Conservation (phyloP, 2,329 filamentous ascomycete species). For the Teratosphaeriaceae sp. region DNA sequence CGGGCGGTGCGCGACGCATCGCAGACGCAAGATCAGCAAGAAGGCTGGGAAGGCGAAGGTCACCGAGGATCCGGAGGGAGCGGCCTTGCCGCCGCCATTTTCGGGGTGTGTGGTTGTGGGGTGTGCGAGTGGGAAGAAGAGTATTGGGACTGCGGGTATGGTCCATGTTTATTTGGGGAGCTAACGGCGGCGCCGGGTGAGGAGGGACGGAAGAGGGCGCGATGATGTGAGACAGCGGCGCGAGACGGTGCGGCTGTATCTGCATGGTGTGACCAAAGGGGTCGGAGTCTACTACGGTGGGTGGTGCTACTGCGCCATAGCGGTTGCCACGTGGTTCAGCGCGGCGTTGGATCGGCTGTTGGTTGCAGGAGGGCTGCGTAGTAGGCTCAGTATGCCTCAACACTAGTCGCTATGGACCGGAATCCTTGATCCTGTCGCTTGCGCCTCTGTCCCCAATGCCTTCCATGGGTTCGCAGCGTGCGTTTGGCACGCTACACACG, state of each 20-base stretch:
- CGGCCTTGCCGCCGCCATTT: constrained; percentile 30
- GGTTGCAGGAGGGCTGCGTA: neutral
- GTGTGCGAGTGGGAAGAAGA: constrained; percentile 35
- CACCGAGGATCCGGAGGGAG: constrained; percentile 5
- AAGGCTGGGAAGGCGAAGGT: constrained; percentile 33
- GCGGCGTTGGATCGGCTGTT: neutral
- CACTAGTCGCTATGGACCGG: neutral
- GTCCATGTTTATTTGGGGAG: constrained; percentile 25
- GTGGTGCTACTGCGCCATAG: too few species aligned
- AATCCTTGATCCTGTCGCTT: too few species aligned
- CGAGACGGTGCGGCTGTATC: too few species aligned
- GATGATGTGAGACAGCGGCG: too few species aligned
- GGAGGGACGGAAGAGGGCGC: neutral
- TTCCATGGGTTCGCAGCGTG: too few species aligned
- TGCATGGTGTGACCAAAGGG: too few species aligned
- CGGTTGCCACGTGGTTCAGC: neutral
- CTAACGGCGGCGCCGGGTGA: constrained; percentile 6
- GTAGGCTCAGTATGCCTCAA: neutral
- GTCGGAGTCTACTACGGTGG: too few species aligned
- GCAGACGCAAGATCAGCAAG: constrained; percentile 10
- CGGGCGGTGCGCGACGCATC: constrained; percentile 43
- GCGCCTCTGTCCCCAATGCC: too few species aligned
- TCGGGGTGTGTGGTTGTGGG: constrained; percentile 40
- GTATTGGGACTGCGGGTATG: constrained; percentile 21
- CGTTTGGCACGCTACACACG: too few species aligned